These are phyloP conservation scores for Litchi chinensis DNA, from an alignment of 345 rosid genomes.

Conservation along the genomic window DNA sequence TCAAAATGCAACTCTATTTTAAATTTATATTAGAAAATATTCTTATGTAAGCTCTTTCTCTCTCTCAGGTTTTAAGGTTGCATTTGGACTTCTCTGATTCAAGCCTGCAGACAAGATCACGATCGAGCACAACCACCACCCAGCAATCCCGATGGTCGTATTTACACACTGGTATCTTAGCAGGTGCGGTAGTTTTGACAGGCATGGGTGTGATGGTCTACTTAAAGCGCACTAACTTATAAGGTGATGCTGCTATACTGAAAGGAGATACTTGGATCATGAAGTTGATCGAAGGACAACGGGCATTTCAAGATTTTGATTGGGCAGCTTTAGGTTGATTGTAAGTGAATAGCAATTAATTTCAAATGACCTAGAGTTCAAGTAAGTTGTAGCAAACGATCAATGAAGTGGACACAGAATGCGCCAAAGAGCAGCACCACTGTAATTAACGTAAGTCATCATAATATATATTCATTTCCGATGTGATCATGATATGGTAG, in stretches of 20 bases:
- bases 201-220: conserved; percentile 65
- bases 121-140: conserved; percentile 21
- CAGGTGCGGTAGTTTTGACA: conserved; percentile 66
- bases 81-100: conserved; percentile 65
- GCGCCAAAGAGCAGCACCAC: neutral
- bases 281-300: neutral
- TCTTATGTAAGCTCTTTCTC: neutral
- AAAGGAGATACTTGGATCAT: neutral
- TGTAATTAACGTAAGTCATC: neutral
- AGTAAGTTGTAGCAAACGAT: neutral
- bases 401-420: neutral
- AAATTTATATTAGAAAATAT: neutral
- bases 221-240: conserved; percentile 66
- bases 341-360: neutral
- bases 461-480: neutral
- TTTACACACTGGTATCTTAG: conserved; percentile 47
- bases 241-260: conserved; percentile 21
- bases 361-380: neutral
- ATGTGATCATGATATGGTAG: neutral
- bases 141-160: conserved; percentile 36
- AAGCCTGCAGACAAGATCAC: conserved; percentile 27
- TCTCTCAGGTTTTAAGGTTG: conserved; percentile 63
- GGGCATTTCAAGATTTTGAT: neutral
- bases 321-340: neutral
- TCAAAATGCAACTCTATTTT: neutral